Conservation (phyloP, 371 early-diverging fungal genomes). For the Mucor plumbeus region DNA sequence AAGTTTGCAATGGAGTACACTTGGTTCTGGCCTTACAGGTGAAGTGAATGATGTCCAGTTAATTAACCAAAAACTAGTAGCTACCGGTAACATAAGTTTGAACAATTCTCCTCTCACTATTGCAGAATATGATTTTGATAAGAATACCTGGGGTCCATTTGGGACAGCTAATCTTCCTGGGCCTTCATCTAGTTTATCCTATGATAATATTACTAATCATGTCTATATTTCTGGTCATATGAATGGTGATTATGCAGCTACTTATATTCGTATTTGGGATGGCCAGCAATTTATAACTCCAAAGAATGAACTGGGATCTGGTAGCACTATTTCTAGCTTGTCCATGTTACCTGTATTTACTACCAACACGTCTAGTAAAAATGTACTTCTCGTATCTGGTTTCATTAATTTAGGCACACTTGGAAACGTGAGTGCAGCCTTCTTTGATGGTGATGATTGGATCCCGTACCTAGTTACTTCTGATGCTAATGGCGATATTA, state of each 20-base stretch:
- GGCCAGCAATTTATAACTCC: constrained; percentile 34
- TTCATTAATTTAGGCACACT: constrained; percentile 47
- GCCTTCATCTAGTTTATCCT: constrained; percentile 39
- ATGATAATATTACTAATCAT: constrained; percentile 39
- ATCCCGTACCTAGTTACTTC: constrained; percentile 69
- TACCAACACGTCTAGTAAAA: not conserved
- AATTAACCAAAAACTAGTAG: constrained; percentile 49
- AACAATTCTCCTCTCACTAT: constrained; percentile 44
- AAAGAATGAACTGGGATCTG: constrained; percentile 32
- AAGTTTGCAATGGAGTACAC: constrained; percentile 47
- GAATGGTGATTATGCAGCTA: constrained; percentile 10
- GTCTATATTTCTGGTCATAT: constrained; percentile 50
- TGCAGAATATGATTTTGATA: constrained; percentile 55
- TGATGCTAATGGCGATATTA: constrained; percentile 36
- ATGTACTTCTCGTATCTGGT: constrained; percentile 50
- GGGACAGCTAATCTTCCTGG: constrained; percentile 47
- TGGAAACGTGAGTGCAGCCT: constrained; percentile 64
- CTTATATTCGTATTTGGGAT: constrained; percentile 46
- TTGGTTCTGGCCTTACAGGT: constrained; percentile 47
- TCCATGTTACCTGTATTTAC: constrained; percentile 23
- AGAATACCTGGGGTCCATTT: constrained; percentile 50
- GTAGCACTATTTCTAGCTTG: constrained; percentile 38
- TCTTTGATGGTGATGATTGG: constrained; percentile 69
- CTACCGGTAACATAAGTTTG: constrained; percentile 57
- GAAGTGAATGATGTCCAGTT: constrained; percentile 57